Conservation (phyloP, 2,329 filamentous ascomycete genomes). For the Stagonosporopsis cucurbitacearum region DNA sequence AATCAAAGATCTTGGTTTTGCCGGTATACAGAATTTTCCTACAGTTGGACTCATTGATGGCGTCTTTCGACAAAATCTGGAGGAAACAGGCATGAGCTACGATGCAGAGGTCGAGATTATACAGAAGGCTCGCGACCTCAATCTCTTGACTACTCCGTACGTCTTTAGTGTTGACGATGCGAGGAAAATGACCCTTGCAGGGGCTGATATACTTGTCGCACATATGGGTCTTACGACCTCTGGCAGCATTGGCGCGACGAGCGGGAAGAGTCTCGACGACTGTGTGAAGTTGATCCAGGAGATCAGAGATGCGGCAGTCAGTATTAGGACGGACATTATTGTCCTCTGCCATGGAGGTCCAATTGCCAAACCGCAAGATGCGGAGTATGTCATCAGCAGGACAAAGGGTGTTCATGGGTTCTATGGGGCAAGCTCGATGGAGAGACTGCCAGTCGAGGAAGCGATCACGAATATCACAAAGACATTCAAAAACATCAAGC, state of each 20-base stretch:
- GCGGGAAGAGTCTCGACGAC: slow-evolving; percentile 68
- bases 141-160: slow-evolving; percentile 72
- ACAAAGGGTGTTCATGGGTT: slow-evolving; percentile 73
- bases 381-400: slow-evolving; percentile 65
- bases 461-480: slow-evolving; percentile 67
- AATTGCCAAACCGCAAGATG: slow-evolving; percentile 69
- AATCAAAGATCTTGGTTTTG: slow-evolving; percentile 68
- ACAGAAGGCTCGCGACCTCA: slow-evolving; percentile 63
- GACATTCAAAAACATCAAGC: slow-evolving; percentile 57
- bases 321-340: slow-evolving; percentile 65
- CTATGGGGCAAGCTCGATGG: slow-evolving; percentile 74
- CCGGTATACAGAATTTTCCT: slow-evolving; percentile 76
- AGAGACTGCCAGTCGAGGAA: slow-evolving; percentile 70
- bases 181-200: slow-evolving; percentile 66
- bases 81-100: slow-evolving; percentile 76
- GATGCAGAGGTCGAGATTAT: slow-evolving; percentile 72
- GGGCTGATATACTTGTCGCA: slow-evolving; percentile 71
- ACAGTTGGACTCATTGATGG: slow-evolving; percentile 76
- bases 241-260: slow-evolving; percentile 69
- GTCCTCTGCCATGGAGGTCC: slow-evolving; percentile 75
- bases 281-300: slow-evolving; percentile 67
- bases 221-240: slow-evolving; percentile 72
- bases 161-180: slow-evolving; percentile 70
- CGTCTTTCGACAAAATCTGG: slow-evolving; percentile 69
- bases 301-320: slow-evolving; percentile 66